Evolutionary conservation across 495 filamentous ascomycete genomes (phyloP), one percentile per base, ranked within the genome.

Genomic region (Staphylotrichum longicolle): DNA sequence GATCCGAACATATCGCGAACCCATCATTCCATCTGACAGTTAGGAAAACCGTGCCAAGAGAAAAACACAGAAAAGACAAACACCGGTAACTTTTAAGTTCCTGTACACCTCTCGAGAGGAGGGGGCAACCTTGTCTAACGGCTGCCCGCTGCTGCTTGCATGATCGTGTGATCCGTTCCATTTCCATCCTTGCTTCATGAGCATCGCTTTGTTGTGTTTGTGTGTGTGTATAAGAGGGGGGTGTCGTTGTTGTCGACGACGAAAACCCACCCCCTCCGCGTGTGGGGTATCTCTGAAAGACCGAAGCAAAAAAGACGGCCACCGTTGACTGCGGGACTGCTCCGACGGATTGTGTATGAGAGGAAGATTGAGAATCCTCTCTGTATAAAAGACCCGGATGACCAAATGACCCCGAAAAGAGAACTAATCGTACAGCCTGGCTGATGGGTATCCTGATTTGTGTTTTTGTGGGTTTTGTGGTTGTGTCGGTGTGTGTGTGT

Each of bases 381-480:
- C 54, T 60, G 48, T 44, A 54, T 62, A 55, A 59, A 66, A 52
- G 64, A 70, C 61, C 64, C 46, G 49, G 64, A 63, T 54, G 63
- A 67, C 61, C 65, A 65, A 66, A 72, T 37, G 66, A 72, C 58
- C 56, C 62, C 57, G 58, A 64, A 66, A 67, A 66, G 63, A 72
- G 67, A 72, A 63, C 60, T 66, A 66, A 70, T 74, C 70, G 66
- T 74, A 72, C 71, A 73, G 59, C 48, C 67, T 66, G 61, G 63
- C 60, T 66, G 49, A 60, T 61, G 49, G 59, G 58, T 58, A 62
- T 56, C 61, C 12, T 59, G 45, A 52, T 65, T 66, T 64, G 51
- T 59, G 56, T 63, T 61, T 27, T 68, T 61, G 15, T 57, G 53
- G 57, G 48, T 47, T 53, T 59, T 58, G 41, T 50, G 27, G 52